Conservation (phyloP, 2,329 filamentous ascomycete species). For the Cercospora beticola region DNA sequence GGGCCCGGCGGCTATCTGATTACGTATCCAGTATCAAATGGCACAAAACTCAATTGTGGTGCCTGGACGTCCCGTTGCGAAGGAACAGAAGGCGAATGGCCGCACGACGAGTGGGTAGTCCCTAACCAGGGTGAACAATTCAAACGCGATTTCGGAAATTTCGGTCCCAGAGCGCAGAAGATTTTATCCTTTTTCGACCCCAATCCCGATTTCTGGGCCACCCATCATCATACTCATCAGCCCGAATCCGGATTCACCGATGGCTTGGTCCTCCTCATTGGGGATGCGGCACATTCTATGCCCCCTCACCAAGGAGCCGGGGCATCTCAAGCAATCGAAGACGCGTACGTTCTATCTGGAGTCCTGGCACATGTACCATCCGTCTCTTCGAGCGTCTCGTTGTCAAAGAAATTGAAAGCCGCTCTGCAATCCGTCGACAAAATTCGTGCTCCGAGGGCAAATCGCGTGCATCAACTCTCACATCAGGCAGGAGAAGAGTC, state of each 20-base stretch:
- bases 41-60: slow-evolving; percentile 58
- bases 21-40: slow-evolving; percentile 61
- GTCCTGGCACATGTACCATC: slow-evolving; percentile 13
- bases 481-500: slow-evolving; percentile 21
- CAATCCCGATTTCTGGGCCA: slow-evolving; percentile 49
- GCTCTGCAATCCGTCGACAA: slow-evolving; percentile 26
- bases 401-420: slow-evolving; percentile 7
- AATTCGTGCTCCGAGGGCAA: slow-evolving; percentile 23
- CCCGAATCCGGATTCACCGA: slow-evolving; percentile 38
- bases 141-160: slow-evolving; percentile 43
- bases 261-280: slow-evolving; percentile 57
- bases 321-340: slow-evolving; percentile 59
- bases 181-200: slow-evolving; percentile 42
- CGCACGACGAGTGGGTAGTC: slow-evolving; percentile 42
- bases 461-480: slow-evolving; percentile 23
- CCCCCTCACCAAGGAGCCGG: slow-evolving; percentile 65
- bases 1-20: slow-evolving; percentile 59
- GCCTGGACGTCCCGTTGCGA: slow-evolving; percentile 41
- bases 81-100: slow-evolving; percentile 38
- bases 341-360: slow-evolving; percentile 46
- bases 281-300: slow-evolving; percentile 66
- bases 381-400: background rate
- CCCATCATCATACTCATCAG: slow-evolving; percentile 46
- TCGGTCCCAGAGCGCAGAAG: slow-evolving; percentile 42
- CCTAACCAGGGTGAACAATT: slow-evolving; percentile 45